Evolutionary conservation across 805 yeast genomes (phyloP).

Genomic region (Hanseniaspora nectarophila): DNA sequence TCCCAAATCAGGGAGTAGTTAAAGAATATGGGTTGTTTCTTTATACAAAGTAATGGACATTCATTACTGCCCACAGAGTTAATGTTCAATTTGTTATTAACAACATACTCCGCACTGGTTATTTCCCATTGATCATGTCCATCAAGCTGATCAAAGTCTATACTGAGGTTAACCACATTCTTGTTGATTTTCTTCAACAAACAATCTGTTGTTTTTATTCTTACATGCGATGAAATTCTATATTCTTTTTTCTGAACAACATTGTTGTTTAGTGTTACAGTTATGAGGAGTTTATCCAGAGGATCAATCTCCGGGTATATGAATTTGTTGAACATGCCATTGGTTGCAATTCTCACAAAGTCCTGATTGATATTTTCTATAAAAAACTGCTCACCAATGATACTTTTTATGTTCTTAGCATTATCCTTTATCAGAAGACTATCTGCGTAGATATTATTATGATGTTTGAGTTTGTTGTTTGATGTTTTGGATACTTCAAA

Average conservation of each 20-base stretch:
- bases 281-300: background rate
- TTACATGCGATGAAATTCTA: background rate
- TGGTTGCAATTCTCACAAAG: background rate
- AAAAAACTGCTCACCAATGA: conserved; percentile 4
- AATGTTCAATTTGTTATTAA: background rate
- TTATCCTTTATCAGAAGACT: background rate
- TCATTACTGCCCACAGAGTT: background rate
- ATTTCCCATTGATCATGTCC: conserved; percentile 2
- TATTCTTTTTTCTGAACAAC: background rate
- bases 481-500: background rate
- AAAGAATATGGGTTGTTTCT: background rate
- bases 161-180: background rate
- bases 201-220: conserved; percentile 2
- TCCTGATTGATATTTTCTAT: background rate
- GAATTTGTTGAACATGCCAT: conserved; percentile 9
- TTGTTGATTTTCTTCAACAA: conserved; percentile 6
- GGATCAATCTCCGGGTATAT: conserved; percentile 1
- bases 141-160: background rate
- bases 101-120: background rate
- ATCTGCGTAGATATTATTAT: background rate
- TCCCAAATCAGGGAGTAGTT: conserved; percentile 4
- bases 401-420: background rate
- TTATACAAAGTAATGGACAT: background rate
- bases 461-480: background rate
- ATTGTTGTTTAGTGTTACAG: background rate